These are phyloP conservation scores for Mycosphaerelloides madeirae DNA, from an alignment of 2,329 filamentous ascomycete genomes.

Conservation along the genomic window DNA sequence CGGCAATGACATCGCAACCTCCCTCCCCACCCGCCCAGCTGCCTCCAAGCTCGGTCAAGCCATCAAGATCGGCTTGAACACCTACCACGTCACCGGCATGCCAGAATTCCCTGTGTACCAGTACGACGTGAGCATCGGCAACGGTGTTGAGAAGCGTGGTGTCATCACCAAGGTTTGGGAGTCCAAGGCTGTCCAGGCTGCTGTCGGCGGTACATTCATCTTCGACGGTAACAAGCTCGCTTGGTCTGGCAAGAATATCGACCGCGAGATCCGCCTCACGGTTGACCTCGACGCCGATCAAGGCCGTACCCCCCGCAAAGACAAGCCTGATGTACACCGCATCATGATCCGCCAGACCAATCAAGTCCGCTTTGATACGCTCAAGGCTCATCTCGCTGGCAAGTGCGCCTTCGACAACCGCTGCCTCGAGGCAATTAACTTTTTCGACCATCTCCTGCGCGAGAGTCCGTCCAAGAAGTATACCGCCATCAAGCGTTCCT, in stretches of 20 bases:
- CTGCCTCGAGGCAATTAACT: constrained; percentile 78
- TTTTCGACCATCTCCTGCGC: constrained; percentile 83
- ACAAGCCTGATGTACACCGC: constrained; percentile 47
- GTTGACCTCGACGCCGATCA: constrained; percentile 71
- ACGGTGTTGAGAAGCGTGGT: constrained; percentile 58
- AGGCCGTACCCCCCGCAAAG: constrained; percentile 36
- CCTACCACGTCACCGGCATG: constrained; percentile 63
- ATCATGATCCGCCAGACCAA: constrained; percentile 62
- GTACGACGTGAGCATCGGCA: constrained; percentile 69
- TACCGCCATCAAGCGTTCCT: constrained; percentile 72
- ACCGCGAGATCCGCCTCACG: constrained; percentile 39
- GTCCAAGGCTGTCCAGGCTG: constrained; percentile 54
- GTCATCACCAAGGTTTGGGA: constrained; percentile 75
- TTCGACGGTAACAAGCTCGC: constrained; percentile 81
- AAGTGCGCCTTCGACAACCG: constrained; percentile 57
- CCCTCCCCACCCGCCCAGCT: constrained; percentile 27
- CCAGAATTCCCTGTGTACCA: constrained; percentile 65
- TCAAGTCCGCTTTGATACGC: constrained; percentile 61
- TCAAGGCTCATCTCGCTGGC: constrained; percentile 63
- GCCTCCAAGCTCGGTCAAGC: constrained; percentile 39
- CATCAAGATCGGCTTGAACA: constrained; percentile 57
- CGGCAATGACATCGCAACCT: constrained; percentile 14
- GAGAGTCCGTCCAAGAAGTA: constrained; percentile 67
- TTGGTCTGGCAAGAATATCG: constrained; percentile 56
- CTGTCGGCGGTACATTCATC: constrained; percentile 59